Evolutionary conservation across 1,284 basidiomycete species (phyloP).

Genomic region (Apiotrichum porosum): DNA sequence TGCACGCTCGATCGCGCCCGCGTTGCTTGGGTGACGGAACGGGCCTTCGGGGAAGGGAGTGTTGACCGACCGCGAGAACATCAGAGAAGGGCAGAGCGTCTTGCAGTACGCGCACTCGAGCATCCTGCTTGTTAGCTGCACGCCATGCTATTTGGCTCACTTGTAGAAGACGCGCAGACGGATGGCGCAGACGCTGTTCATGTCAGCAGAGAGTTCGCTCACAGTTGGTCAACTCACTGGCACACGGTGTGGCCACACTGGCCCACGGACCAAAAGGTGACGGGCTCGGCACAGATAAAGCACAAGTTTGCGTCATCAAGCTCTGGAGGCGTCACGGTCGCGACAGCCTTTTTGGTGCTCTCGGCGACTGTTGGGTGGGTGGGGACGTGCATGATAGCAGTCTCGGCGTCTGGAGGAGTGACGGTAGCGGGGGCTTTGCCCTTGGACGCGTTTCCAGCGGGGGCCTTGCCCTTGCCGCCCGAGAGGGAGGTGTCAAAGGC

Average conservation of each 20-base stretch:
- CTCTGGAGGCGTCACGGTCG: constrained; percentile 10
- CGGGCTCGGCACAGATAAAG: constrained; percentile 93
- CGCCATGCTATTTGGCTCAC: constrained; percentile 14
- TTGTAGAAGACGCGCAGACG: constrained; percentile 92
- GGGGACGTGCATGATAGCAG: constrained; percentile 47
- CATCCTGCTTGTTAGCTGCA: constrained; percentile 49
- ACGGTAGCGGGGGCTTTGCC: background rate
- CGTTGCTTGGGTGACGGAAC: constrained; percentile 52
- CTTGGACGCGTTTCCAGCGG: background rate
- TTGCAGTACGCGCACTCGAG: constrained; percentile 95
- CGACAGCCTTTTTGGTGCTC: background rate
- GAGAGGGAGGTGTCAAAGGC: constrained; percentile 31
- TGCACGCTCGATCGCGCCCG: constrained; percentile 31
- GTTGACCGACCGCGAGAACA: constrained; percentile 73
- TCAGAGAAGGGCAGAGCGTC: constrained; percentile 71
- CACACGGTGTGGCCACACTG: constrained; percentile 72
- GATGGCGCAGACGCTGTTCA: constrained; percentile 67
- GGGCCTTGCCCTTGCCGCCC: constrained; percentile 12
- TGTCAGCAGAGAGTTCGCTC: constrained; percentile 66
- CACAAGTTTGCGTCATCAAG: constrained; percentile 59
- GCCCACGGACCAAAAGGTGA: constrained; percentile 83
- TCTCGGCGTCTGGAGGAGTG: constrained; percentile 36
- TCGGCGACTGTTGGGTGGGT: background rate
- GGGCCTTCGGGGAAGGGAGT: constrained; percentile 61
- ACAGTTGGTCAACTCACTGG: too few species aligned